Conservation (phyloP, 1,284 basidiomycete species). For the Boletus sp. region DNA sequence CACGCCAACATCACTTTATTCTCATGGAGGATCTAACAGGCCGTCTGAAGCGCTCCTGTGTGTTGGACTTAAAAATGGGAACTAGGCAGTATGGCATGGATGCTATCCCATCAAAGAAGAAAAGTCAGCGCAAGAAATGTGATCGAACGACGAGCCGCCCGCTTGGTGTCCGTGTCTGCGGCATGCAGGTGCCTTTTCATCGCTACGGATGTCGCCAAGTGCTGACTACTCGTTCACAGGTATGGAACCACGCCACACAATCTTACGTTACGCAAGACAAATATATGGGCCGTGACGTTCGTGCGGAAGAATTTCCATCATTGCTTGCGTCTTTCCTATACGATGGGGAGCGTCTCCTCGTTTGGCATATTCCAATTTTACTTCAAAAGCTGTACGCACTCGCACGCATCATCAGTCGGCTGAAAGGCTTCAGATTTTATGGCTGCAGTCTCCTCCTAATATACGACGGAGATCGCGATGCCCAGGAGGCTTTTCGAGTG, state of each 20-base stretch:
- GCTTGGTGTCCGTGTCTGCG: conserved; percentile 92
- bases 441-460: conserved; percentile 96
- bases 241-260: conserved; percentile 83
- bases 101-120: conserved; percentile 90
- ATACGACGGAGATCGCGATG: conserved; percentile 92
- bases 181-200: conserved; percentile 85
- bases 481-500: conserved; percentile 72
- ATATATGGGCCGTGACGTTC: conserved; percentile 91
- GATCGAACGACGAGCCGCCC: conserved; percentile 92
- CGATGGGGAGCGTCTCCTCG: conserved; percentile 81
- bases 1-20: conserved; percentile 96
- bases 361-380: conserved; percentile 90
- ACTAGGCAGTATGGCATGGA: conserved; percentile 98
- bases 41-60: conserved; percentile 90
- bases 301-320: conserved; percentile 79
- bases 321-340: conserved; percentile 84
- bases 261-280: conserved; percentile 95
- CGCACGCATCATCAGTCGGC: conserved; percentile 82
- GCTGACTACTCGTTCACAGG: conserved; percentile 47
- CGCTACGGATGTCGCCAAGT: background rate
- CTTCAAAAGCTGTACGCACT: conserved; percentile 94
- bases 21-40: conserved; percentile 99
- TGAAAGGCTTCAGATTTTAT: conserved; percentile 96
- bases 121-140: conserved; percentile 98
- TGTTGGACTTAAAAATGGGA: conserved; percentile 99